phyloP scores from a whole-genome alignment of 139 green algal genomes.

The Trebouxia sp. region DNA sequence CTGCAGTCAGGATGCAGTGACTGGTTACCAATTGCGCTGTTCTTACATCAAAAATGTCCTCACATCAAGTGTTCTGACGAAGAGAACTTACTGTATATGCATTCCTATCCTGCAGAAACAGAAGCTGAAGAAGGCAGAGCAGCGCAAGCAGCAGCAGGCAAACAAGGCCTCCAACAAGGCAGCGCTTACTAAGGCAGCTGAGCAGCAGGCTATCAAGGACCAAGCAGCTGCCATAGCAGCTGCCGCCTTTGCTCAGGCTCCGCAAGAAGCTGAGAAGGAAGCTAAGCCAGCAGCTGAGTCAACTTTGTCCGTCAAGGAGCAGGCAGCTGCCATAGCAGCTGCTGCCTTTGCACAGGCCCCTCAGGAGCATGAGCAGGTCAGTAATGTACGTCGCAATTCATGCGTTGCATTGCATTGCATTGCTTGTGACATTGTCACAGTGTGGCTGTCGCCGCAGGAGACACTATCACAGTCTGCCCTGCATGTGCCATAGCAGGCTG shows the following conservation, averaged over 20 bases:
- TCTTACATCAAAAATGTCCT: too few relatives aligned
- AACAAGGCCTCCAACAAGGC: constrained; percentile 9
- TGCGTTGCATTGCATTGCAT: too few relatives aligned
- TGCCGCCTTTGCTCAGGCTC: constrained; percentile 16
- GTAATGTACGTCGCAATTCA: background rate
- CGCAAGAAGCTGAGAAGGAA: background rate
- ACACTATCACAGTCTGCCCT: too few relatives aligned
- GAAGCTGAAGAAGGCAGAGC: constrained; percentile 20
- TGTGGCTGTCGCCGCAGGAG: too few relatives aligned
- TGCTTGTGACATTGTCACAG: too few relatives aligned
- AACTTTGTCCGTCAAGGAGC: constrained; percentile 23
- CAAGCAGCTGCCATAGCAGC: constrained; percentile 25
- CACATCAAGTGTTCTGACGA: too few relatives aligned
- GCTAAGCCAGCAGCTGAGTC: constrained; percentile 19
- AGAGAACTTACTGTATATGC: too few relatives aligned
- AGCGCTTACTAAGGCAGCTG: constrained; percentile 2
- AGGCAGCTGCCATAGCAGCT: constrained; percentile 21
- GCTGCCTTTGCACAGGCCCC: constrained; percentile 14
- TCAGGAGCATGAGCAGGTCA: background rate
- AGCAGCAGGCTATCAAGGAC: constrained; percentile 9
- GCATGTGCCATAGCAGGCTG: too few relatives aligned
- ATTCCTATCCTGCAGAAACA: background rate
- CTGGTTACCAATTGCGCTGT: too few relatives aligned
- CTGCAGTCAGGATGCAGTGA: too few relatives aligned
- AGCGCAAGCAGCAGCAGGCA: constrained; percentile 15